Evolutionary conservation across 2,329 filamentous ascomycete species (phyloP).

Genomic region (Truncatella angustata): DNA sequence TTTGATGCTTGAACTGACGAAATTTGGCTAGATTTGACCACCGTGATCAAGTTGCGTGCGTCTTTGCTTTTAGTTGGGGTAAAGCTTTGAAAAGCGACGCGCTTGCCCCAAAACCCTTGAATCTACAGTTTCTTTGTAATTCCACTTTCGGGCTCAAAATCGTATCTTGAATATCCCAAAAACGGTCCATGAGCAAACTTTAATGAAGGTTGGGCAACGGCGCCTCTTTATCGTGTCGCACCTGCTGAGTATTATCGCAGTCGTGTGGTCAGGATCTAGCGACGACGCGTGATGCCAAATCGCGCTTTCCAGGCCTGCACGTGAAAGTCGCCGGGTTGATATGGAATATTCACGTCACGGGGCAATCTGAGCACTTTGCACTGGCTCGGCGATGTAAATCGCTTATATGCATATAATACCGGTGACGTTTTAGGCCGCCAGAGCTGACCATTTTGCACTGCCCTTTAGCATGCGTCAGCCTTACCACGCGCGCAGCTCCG

Average conservation of each 20-base stretch:
- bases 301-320: constrained; percentile 18
- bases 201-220: background rate
- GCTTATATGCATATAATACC: background rate
- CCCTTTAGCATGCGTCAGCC: background rate
- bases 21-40: background rate
- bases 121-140: no score
- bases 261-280: constrained; percentile 25
- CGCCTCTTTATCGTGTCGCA: background rate
- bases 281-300: constrained; percentile 29
- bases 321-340: constrained; percentile 15
- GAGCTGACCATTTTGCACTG: background rate
- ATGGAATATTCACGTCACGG: constrained; percentile 15
- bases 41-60: background rate
- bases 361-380: no score
- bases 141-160: background rate
- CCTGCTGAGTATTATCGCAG: constrained; percentile 7
- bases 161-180: background rate
- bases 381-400: no score
- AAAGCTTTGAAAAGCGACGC: background rate
- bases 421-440: no score
- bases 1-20: no score
- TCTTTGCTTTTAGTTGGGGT: background rate
- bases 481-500: background rate
- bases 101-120: background rate
- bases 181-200: no score